phyloP scores from a whole-genome alignment of 2,329 filamentous ascomycete species.

The Colletotrichum godetiae region DNA sequence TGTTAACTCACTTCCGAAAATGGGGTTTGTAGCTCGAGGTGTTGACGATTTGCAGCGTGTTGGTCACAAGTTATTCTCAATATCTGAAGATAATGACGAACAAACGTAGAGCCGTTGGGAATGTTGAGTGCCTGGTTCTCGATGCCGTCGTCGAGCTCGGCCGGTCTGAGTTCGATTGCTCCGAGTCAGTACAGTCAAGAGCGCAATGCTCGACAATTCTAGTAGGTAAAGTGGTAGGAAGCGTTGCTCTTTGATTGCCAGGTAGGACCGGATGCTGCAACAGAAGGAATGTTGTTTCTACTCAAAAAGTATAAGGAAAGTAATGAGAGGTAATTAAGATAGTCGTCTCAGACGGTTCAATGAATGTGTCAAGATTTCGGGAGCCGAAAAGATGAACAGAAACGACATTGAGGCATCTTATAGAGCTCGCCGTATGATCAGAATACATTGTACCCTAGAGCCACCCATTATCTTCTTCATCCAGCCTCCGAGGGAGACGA shows the following conservation, averaged over 20 bases:
- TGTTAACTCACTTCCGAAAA: not conserved
- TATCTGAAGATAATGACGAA: not conserved
- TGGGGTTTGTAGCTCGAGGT: not conserved
- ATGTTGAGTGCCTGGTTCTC: too few species aligned
- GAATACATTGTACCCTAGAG: not conserved
- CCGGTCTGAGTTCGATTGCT: not conserved
- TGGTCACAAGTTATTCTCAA: not conserved
- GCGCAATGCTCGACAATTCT: not conserved
- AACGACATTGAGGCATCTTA: not conserved
- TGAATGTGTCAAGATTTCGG: not conserved
- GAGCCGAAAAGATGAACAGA: not conserved
- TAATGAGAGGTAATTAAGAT: not conserved
- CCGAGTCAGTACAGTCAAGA: not conserved
- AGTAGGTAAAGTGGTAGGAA: not conserved
- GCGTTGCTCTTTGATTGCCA: not conserved
- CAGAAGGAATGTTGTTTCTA: not conserved
- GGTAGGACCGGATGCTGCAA: not conserved
- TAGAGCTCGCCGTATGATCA: not conserved
- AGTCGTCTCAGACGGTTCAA: not conserved
- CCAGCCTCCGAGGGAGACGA: not conserved
- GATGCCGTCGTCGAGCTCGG: not conserved
- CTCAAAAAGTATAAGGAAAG: not conserved
- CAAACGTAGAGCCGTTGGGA: not conserved
- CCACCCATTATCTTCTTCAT: not conserved
- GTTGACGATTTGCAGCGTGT: not conserved